phyloP scores from a whole-genome alignment of 176 grass and related monocot species.

The Paspalum notatum region DNA sequence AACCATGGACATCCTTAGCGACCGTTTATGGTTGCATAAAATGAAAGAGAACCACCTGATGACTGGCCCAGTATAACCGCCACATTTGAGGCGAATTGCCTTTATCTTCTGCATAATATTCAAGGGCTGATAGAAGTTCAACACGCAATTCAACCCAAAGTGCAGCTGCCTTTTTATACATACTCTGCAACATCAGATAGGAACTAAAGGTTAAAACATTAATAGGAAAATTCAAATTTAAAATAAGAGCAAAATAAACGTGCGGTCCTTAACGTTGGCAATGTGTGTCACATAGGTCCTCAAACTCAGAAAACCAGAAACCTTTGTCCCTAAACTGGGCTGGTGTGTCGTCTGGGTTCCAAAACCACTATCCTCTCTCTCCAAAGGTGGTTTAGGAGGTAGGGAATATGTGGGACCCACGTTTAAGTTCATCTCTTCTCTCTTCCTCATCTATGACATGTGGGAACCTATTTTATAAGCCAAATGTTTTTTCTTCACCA shows the following conservation, averaged over 20 bases:
- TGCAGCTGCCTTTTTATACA: conserved; percentile 90
- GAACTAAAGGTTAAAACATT: conserved; percentile 16
- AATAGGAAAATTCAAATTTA: conserved; percentile 12
- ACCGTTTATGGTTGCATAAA: conserved; percentile 4
- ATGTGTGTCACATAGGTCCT: too few species aligned
- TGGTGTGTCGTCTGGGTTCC: too few species aligned
- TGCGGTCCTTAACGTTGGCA: too few species aligned
- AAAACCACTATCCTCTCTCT: too few species aligned
- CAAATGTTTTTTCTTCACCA: too few species aligned
- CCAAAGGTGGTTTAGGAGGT: too few species aligned
- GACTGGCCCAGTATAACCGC: conserved; percentile 95
- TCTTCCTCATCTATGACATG: too few species aligned
- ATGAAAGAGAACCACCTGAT: conserved; percentile 71
- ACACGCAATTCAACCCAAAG: conserved; percentile 94
- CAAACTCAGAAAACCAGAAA: too few species aligned
- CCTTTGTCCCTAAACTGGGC: too few species aligned
- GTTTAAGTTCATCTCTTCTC: too few species aligned
- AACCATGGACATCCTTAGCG: conserved; percentile 3
- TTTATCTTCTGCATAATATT: conserved; percentile 84
- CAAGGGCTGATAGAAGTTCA: conserved; percentile 82
- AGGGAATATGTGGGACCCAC: too few species aligned
- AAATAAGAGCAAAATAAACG: neutral
- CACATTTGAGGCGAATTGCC: conserved; percentile 74
- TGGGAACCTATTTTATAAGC: too few species aligned
- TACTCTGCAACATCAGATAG: conserved; percentile 65